Evolutionary conservation across 1,284 basidiomycete species (phyloP).

Genomic region (Vanrija sp.): DNA sequence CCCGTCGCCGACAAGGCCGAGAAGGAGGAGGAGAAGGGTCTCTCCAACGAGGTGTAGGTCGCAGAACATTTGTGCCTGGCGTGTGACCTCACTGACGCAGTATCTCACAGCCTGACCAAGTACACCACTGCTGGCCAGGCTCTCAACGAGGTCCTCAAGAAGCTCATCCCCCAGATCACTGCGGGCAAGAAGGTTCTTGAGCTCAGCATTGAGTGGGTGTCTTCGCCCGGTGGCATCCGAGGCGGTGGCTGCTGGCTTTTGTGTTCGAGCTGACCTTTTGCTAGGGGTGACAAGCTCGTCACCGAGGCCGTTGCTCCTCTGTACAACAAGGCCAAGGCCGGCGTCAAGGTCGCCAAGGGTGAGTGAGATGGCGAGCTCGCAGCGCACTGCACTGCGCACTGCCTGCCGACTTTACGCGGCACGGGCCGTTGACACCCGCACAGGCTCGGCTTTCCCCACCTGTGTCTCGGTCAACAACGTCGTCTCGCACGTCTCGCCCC

Average conservation of each 20-base stretch:
- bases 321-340: conserved; percentile 86
- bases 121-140: conserved; percentile 85
- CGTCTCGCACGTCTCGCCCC: conserved; percentile 57
- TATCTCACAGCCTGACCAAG: conserved; percentile 45
- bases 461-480: conserved; percentile 80
- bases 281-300: conserved; percentile 77
- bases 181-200: conserved; percentile 82
- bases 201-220: conserved; percentile 66
- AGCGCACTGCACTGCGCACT: not conserved
- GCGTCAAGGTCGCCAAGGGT: conserved; percentile 83
- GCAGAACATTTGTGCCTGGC: not conserved
- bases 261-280: not conserved
- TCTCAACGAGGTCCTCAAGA: conserved; percentile 78
- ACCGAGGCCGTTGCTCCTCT: conserved; percentile 78
- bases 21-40: conserved; percentile 44
- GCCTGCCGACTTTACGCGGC: not conserved
- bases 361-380: conserved; percentile 30
- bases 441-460: conserved; percentile 91
- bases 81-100: conserved; percentile 3
- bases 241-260: not conserved
- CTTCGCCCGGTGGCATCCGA: too few relatives aligned
- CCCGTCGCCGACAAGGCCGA: conserved; percentile 33
- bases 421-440: not conserved
- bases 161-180: conserved; percentile 67
- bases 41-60: conserved; percentile 43